Percentiles rank a stretch among this genome's conserved stretches.
Evolutionary conservation across 768 basidiomycete genomes (phyloP).

Genomic region (Amanita jacksonii): DNA sequence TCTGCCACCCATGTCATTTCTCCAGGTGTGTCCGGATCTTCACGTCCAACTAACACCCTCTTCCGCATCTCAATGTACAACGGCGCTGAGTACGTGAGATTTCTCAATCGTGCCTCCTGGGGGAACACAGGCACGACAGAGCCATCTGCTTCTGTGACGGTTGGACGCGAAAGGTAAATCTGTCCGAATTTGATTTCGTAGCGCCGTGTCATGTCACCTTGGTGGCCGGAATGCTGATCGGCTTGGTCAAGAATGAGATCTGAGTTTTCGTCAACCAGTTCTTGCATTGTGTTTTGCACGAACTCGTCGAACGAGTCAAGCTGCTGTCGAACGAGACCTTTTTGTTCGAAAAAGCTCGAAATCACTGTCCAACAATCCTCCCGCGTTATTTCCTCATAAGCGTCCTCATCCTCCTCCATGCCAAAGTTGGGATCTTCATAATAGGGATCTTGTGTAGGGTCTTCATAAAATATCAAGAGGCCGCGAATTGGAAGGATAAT

Average conservation of each 20-base stretch:
- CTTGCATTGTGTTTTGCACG: conserved; percentile 99
- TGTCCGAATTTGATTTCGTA: conserved; percentile 98
- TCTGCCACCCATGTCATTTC: conserved; percentile 73
- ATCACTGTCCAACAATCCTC: conserved; percentile 96
- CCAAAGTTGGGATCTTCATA: conserved; percentile 55
- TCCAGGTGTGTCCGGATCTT: conserved; percentile 77
- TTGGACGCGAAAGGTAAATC: conserved; percentile 92
- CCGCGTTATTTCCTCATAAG: conserved; percentile 76
- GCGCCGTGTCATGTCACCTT: conserved; percentile 71
- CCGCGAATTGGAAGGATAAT: no score
- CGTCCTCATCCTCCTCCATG: conserved; percentile 44
- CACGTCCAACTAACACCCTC: conserved; percentile 66
- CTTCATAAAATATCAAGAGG: no score
- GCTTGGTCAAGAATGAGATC: conserved; percentile 95
- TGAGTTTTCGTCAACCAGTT: conserved; percentile 94
- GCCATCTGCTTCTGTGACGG: conserved; percentile 92
- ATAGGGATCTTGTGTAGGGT: conserved; percentile 40
- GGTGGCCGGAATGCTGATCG: conserved; percentile 89
- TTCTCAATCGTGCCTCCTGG: conserved; percentile 90
- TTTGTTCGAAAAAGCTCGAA: conserved; percentile 92
- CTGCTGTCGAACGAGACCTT: conserved; percentile 96
- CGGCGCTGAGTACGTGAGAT: conserved; percentile 93
- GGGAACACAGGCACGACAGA: conserved; percentile 91
- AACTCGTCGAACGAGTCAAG: conserved; percentile 98
- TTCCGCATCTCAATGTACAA: conserved; percentile 95